Evolutionary conservation across 306 rosid genomes (phyloP), one percentile per base, ranked within the genome.

Genomic region (Sesbania bispinosa): DNA sequence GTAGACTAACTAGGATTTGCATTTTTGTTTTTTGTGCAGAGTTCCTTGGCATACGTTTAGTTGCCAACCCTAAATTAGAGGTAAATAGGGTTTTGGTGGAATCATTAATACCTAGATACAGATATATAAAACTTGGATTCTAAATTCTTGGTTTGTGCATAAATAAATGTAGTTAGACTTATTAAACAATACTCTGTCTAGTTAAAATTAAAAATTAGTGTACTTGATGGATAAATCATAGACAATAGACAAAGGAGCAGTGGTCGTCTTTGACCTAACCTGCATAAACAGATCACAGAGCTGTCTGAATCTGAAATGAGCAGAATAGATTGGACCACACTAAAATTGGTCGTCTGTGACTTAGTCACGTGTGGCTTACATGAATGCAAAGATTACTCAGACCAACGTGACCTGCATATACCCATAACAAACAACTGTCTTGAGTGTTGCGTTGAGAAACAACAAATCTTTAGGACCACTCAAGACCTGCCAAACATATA

Each of bases 331-430:
- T n/a, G n/a, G n/a, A n/a, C n/a, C n/a, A n/a, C n/a, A n/a, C n/a
- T n/a, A n/a, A n/a, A n/a, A n/a, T n/a, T n/a, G n/a, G n/a, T n/a
- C n/a, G n/a, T n/a, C n/a, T n/a, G n/a, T n/a, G n/a, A n/a, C n/a
- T n/a, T n/a, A n/a, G n/a, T n/a, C n/a, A n/a, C n/a, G n/a, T n/a
- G n/a, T n/a, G n/a, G n/a, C n/a, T n/a, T n/a, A n/a, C n/a, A n/a
- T n/a, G n/a, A n/a, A n/a, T n/a, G n/a, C n/a, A n/a, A n/a, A n/a
- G n/a, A n/a, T n/a, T n/a, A n/a, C n/a, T n/a, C n/a, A n/a, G n/a
- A n/a, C n/a, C n/a, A n/a, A 26, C 13, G 78, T 73, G 78, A 62
- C 62, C 33, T 48, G 10, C 61, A 73, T 35, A 60, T 45, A 61
- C 67, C 47, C 38, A 42, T 4, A 32, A 46, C 41, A 69, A 54